Base-by-base conservation (phyloP, 2,329 filamentous ascomycete species). In the Coniella vitis region DNA sequence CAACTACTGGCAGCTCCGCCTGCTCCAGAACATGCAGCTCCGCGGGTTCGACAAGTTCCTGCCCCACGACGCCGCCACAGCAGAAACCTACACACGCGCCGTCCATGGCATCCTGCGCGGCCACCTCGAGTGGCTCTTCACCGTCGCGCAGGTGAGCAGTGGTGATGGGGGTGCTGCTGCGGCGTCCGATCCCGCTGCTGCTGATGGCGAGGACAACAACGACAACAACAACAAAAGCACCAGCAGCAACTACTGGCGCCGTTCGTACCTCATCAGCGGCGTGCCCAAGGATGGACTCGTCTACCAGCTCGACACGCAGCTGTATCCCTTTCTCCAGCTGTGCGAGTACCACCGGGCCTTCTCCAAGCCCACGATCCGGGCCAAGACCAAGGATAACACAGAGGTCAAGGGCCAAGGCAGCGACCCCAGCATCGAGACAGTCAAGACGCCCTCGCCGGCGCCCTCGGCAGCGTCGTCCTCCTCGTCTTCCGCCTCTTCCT, bases 291-390 rank as follows among this genome's bases (percentile, higher is more conserved):
- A 58, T 16, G 48, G 45, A 19, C 14, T 35, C 14, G 53, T 56
- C 3, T 58, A 56, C 37, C 55, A 58, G 38, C 49, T 56, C 8
- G 56, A 58, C 36, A 56, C 56, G 25, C 56, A 58, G 34, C 51
- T 51, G 37, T 58, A 58, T 38, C 56, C 56, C 2, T 54, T 57
- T 35, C 20, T 58, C 17, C 55, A 58, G 38, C 47, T 58, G 4
- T 57, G 55, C 50, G 56, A 58, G 16, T 58, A 47, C 29, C 47
- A 34, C 41, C 25, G 47, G 4, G 16, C 34, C 4, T 55, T 47
- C 5, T 22, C n/a, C 5, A 4, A 32, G 4, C 10, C 47, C 5
- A n/a, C n/a, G n/a, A n/a, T n/a, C n/a, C n/a, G n/a, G n/a, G n/a
- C n/a, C n/a, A n/a, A n/a, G n/a, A n/a, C n/a, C n/a, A n/a, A n/a